Evolutionary conservation across 2,329 filamentous ascomycete species (phyloP).

Genomic region (Aspergillus transmontanensis): DNA sequence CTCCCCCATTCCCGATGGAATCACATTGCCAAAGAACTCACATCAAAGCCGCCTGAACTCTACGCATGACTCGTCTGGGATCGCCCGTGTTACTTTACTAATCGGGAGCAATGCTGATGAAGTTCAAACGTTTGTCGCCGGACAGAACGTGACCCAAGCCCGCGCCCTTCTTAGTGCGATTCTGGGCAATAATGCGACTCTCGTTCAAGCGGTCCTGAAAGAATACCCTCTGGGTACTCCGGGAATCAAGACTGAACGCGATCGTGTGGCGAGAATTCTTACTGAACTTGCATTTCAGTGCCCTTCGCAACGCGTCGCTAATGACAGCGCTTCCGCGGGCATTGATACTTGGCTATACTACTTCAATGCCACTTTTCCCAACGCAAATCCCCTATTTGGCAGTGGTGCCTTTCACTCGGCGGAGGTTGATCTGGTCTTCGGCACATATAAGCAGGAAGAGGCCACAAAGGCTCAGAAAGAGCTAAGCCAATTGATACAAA

Average conservation of each 20-base stretch:
- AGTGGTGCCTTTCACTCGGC: constrained; percentile 35
- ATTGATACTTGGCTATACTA: constrained; percentile 32
- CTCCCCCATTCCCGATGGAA: neutral
- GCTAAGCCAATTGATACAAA: constrained; percentile 27
- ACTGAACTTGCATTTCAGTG: constrained; percentile 27
- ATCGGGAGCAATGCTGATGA: constrained; percentile 31
- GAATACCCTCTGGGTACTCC: neutral
- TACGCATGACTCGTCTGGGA: constrained; percentile 3
- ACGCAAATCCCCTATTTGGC: constrained; percentile 10
- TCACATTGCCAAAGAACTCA: neutral
- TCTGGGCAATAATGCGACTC: neutral
- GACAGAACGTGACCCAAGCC: constrained; percentile 13
- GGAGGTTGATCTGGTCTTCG: constrained; percentile 36
- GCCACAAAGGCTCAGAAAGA: constrained; percentile 21
- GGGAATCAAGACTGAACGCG: neutral
- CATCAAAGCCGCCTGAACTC: neutral
- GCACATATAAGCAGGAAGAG: constrained; percentile 26
- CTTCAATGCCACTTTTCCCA: constrained; percentile 34
- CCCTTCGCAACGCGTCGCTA: constrained; percentile 18
- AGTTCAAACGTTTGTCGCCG: constrained; percentile 19
- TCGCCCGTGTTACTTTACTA: constrained; percentile 28
- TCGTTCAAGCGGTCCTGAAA: neutral
- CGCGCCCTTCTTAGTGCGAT: neutral
- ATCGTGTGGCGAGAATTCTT: constrained; percentile 19
- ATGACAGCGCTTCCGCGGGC: constrained; percentile 16